Base-by-base conservation (phyloP, 345 rosid species). In the Firmiana major region DNA sequence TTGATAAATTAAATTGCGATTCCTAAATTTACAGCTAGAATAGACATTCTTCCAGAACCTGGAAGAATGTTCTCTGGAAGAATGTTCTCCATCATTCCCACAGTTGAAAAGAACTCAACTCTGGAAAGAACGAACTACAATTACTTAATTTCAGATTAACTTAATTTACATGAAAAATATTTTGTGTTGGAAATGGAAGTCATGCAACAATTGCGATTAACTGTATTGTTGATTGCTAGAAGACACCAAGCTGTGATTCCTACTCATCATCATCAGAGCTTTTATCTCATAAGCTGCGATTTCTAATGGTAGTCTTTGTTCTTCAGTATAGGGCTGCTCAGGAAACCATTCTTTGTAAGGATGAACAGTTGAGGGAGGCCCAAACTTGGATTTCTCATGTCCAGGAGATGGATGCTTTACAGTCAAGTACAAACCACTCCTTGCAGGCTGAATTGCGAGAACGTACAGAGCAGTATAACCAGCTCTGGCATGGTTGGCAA, bases 401-500 rank as follows among this genome's bases (percentile, higher is more conserved):
- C 74, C 99, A 92, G 83, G 98, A 90, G 83, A 85, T 94, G 88
- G 97, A 92, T 88, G 94, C 87, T 43, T 81, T 92, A 82, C 98
- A 94, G 73, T 86, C 98, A 54, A 86, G 74, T 76, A 85, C 97
- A 73, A 90, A 87, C 70, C 94, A 91, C 71, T 84, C 92, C 2
- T 83, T 94, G 73, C 99, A 94, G 85, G 87, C 87, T 73, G 97
- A 94, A 78, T 81, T 97, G 81, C 81, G 89, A 75, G 98, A 92
- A 73, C 93, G 95, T 22, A 91, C 89, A 28, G 97, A 92, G 68
- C 98, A 90, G 78, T 91, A 86, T 81, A 90, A 89, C 79, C 99
- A 94, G 84, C 95, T 96, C 24, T 96, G 97, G 99, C 80, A 80
- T 70, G 93, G 91, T 59, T 96, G 94, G 81, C 99, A 96, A 81